Evolutionary conservation across 139 green algal species (phyloP).

Genomic region (Nannochloris sp.): DNA sequence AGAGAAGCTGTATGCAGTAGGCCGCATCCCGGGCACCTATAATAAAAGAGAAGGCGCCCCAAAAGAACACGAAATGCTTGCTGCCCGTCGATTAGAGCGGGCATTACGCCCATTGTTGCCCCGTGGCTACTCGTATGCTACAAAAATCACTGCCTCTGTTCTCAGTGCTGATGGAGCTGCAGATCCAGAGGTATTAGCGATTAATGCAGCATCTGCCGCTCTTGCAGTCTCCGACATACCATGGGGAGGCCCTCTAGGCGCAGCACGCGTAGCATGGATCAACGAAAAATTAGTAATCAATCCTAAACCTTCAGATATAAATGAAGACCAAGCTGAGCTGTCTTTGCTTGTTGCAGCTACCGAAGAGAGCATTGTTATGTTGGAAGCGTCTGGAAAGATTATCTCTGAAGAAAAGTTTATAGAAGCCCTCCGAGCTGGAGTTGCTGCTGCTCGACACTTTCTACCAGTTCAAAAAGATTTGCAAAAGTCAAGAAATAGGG

Average conservation of each 20-base stretch:
- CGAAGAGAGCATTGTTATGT: conserved; percentile 8
- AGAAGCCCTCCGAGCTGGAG: conserved; percentile 7
- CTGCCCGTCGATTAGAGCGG: conserved; percentile 41
- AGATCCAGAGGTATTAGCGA: conserved; percentile 54
- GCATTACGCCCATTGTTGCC: conserved; percentile 69
- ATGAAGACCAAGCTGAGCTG: conserved; percentile 10
- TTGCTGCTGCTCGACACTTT: neutral
- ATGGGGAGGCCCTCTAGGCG: conserved; percentile 60
- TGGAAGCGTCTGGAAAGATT: conserved; percentile 44
- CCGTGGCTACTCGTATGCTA: conserved; percentile 45
- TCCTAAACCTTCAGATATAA: neutral
- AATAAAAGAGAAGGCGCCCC: conserved; percentile 48
- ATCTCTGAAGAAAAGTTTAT: conserved; percentile 21
- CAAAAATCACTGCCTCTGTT: conserved; percentile 39
- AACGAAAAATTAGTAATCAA: conserved; percentile 10
- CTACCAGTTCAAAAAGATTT: conserved; percentile 28
- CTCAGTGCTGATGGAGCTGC: conserved; percentile 41
- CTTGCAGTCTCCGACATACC: conserved; percentile 53
- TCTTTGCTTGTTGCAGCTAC: conserved; percentile 53
- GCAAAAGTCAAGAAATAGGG: neutral
- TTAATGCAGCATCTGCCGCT: conserved; percentile 70
- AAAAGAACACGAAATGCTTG: conserved; percentile 58
- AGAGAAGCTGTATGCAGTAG: conserved; percentile 52
- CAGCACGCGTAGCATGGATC: conserved; percentile 27
- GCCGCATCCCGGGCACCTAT: conserved; percentile 52